Conservation (phyloP, 139 green algal genomes). For the Deuterostichococcus epilithicus region DNA sequence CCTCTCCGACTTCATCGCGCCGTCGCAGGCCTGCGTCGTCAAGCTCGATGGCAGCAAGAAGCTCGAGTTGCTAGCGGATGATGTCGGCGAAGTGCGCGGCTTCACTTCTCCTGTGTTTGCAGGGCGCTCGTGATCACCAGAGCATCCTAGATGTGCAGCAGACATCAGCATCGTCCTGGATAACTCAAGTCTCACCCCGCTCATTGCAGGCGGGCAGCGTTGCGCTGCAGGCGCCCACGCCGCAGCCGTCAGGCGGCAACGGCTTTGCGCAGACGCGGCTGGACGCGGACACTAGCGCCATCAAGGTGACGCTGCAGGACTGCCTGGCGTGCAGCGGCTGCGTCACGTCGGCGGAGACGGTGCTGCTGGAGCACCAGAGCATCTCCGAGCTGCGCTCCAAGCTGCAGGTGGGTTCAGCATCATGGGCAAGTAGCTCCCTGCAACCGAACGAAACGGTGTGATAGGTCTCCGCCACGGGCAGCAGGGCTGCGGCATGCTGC, state of each 20-base stretch:
- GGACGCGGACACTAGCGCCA: constrained; percentile 21
- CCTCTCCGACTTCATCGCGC: constrained; percentile 93
- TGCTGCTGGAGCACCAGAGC: constrained; percentile 92
- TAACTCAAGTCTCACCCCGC: not conserved
- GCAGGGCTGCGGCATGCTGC: too few species aligned
- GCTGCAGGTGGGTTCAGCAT: constrained; percentile 30
- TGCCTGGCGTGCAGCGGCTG: constrained; percentile 97
- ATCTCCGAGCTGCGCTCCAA: constrained; percentile 54
- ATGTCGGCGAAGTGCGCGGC: constrained; percentile 1
- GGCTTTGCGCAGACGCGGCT: constrained; percentile 20
- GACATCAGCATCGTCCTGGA: not conserved
- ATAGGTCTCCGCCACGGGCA: too few species aligned
- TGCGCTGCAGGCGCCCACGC: constrained; percentile 10
- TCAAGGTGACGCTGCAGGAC: constrained; percentile 93
- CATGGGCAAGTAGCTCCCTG: not conserved
- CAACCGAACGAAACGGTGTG: too few species aligned
- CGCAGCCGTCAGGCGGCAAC: constrained; percentile 4
- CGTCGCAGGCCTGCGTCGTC: constrained; percentile 90
- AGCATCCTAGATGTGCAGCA: not conserved
- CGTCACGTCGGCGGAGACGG: constrained; percentile 91
- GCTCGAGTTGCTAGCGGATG: not conserved
- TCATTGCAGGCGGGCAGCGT: not conserved
- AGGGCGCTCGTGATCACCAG: too few species aligned
- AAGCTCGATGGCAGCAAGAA: constrained; percentile 41
- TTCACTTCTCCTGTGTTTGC: not conserved